Conservation (phyloP, 2,329 filamentous ascomycete genomes). For the Arthroderma sp. region DNA sequence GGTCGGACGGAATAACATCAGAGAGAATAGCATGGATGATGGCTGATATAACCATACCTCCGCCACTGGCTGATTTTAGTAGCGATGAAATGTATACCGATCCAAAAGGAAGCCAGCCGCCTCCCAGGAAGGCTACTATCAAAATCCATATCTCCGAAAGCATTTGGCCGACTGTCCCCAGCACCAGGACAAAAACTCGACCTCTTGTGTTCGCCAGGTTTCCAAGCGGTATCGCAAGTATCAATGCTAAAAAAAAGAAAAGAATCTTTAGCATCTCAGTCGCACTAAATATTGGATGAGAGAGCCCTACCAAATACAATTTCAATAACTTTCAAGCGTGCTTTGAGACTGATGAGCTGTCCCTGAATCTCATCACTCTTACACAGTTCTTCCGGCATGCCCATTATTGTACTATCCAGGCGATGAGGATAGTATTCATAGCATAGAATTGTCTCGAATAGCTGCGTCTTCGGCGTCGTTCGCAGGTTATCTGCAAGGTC, state of each 20-base stretch:
- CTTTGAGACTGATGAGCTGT: background rate
- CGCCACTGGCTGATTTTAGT: conserved; percentile 1
- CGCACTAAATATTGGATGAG: too few species aligned
- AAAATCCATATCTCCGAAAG: conserved; percentile 3
- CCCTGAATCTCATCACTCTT: background rate
- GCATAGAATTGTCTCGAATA: conserved; percentile 5
- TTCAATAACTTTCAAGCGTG: conserved; percentile 1
- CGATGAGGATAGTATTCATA: background rate
- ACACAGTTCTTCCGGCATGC: background rate
- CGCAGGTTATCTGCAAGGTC: conserved; percentile 1
- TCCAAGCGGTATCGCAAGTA: conserved; percentile 6
- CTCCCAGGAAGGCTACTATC: background rate
- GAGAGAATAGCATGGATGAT: background rate
- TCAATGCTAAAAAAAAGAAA: background rate
- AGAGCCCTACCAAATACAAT: background rate
- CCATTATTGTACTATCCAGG: background rate
- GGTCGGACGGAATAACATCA: conserved; percentile 1
- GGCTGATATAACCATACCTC: background rate
- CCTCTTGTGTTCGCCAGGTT: conserved; percentile 3
- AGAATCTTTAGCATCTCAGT: background rate
- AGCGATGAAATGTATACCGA: conserved; percentile 1
- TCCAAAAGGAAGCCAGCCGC: background rate
- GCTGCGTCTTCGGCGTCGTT: background rate
- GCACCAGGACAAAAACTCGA: background rate
- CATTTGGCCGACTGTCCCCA: conserved; percentile 2